Conservation (phyloP, 139 green algal genomes). For the Gonium pectorale region DNA sequence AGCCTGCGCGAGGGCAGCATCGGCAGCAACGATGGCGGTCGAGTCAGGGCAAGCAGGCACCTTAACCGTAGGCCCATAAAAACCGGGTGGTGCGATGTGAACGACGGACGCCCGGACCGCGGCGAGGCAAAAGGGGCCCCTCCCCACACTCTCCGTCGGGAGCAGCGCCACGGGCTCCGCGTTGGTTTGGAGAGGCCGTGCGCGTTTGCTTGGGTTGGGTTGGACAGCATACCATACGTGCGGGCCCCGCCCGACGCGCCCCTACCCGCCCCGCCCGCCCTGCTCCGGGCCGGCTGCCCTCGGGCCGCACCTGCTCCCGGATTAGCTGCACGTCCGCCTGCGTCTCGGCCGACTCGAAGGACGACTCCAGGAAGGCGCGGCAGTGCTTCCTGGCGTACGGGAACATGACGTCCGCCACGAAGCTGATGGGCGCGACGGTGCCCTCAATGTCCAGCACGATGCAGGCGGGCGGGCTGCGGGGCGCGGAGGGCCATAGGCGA, state of each 20-base stretch:
- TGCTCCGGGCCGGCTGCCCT: background rate
- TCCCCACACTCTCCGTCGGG: too few species aligned
- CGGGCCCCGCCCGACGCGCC: too few species aligned
- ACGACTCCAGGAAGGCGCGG: conserved; percentile 69
- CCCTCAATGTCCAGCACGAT: conserved; percentile 97
- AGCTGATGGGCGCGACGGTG: conserved; percentile 93
- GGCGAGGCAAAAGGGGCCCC: too few species aligned
- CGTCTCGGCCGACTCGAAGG: conserved; percentile 73
- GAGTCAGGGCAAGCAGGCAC: too few species aligned
- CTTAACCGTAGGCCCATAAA: too few species aligned
- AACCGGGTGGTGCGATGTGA: too few species aligned
- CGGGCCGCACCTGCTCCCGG: conserved; percentile 63
- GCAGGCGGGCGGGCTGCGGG: conserved; percentile 58
- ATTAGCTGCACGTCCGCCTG: conserved; percentile 80
- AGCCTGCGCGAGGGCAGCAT: background rate
- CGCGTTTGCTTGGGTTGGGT: too few species aligned
- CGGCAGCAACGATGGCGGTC: too few species aligned
- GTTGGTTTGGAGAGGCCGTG: too few species aligned
- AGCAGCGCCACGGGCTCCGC: too few species aligned
- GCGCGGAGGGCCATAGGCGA: background rate
- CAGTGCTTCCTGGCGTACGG: conserved; percentile 81
- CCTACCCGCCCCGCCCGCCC: background rate
- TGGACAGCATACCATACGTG: too few species aligned
- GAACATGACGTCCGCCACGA: conserved; percentile 91
- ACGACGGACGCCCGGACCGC: too few species aligned